Evolutionary conservation across 202 grass and related monocot species (phyloP), one percentile per base, ranked within the genome.

Genomic region (Bolboschoenoplectus hybrid): DNA sequence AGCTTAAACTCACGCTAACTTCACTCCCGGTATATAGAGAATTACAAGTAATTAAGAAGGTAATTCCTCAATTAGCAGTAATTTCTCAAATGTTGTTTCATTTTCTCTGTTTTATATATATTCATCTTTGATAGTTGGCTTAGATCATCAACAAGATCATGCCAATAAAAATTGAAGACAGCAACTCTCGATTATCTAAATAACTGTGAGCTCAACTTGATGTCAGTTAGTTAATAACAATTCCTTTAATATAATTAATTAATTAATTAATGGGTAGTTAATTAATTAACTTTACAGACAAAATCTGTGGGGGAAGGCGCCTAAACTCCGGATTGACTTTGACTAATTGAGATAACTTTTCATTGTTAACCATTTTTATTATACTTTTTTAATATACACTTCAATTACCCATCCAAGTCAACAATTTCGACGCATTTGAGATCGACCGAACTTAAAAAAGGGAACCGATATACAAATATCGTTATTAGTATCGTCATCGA

Each of bases 251-350:
- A 26, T 26, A 26, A 26, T 26, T 67, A 53, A 36, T 36, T 67
- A 53, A 36, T 36, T 76, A 76, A 77, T 77, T 55, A 52, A 9
- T 5, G 14, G 57, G 58, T 11, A 45, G 80, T 82, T 64, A 82
- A 32, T 82, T 82, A 32, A n/a, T 16, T 44, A 7, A 64, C 34
- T 49, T 75, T 74, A 74, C 72, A 32, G 46, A 75, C 72, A 53
- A 74, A 74, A 52, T 52, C 72, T 75, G 72, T 53, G 71, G n/a
- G 44, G 51, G 46, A 11, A 65, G 41, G 39, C 14, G 32, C 81
- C 63, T 83, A 34, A 81, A 81, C 41, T 83, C 40, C 26, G 39
- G 20, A 69, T 83, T 83, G 81, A 83, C 81, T 83, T 83, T 69
- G 81, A 66, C 57, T 57, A 56, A 65, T 43, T 14, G 55, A 64